phyloP scores from a whole-genome alignment of 2,329 filamentous ascomycete species.

The Colletotrichum zoysiae region DNA sequence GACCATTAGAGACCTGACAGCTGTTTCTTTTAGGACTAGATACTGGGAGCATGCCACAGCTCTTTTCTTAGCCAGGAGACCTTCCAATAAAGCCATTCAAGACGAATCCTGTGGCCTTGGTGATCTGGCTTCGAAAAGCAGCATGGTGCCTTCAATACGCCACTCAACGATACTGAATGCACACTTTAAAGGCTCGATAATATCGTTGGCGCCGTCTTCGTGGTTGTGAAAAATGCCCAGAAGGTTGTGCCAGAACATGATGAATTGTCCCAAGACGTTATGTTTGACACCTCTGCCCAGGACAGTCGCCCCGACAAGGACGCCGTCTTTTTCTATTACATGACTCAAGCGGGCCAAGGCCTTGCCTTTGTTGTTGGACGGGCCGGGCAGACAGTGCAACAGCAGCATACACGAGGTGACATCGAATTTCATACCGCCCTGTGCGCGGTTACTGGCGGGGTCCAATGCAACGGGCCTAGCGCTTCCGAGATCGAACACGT shows the following conservation, averaged over 20 bases:
- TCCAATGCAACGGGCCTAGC: too few relatives aligned
- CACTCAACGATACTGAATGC: conserved; percentile 4
- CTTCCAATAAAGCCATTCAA: neutral
- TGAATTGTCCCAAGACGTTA: conserved; percentile 2
- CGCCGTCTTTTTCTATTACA: conserved; percentile 4
- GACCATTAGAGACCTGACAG: too few relatives aligned
- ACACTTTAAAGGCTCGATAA: conserved; percentile 1
- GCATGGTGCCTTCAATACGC: neutral
- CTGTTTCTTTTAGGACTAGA: too few relatives aligned
- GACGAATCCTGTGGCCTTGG: neutral
- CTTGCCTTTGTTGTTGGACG: neutral
- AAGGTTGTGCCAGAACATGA: conserved; percentile 18
- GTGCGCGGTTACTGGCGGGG: too few relatives aligned
- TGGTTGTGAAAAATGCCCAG: conserved; percentile 9
- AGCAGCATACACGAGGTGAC: conserved; percentile 19
- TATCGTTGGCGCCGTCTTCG: neutral
- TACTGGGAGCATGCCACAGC: too few relatives aligned
- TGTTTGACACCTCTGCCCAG: conserved; percentile 13
- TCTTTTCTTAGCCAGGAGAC: too few relatives aligned
- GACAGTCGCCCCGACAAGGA: conserved; percentile 12
- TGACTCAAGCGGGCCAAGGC: neutral
- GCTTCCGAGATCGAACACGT: conserved; percentile 13
- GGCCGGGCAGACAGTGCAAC: conserved; percentile 6
- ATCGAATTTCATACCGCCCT: neutral
- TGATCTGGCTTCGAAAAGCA: conserved; percentile 27